phyloP scores from a whole-genome alignment of 495 filamentous ascomycete genomes.

The Trichoderma parareesei region DNA sequence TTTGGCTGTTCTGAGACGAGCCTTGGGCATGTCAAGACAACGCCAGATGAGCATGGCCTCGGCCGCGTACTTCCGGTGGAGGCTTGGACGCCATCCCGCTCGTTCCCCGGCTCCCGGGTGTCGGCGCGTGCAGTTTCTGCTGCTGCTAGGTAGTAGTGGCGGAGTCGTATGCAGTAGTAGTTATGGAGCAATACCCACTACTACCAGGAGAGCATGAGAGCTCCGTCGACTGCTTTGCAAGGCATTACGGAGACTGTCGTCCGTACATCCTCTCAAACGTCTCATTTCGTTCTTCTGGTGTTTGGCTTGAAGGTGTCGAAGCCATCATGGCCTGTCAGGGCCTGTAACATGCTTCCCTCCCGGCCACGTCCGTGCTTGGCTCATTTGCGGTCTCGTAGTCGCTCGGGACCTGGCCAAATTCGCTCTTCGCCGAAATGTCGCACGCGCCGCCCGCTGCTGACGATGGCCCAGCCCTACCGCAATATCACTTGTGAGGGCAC shows the following conservation, averaged over 20 bases:
- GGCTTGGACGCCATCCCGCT: constrained; percentile 1
- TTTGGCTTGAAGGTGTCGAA: no score
- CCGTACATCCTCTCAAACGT: neutral
- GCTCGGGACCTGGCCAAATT: neutral
- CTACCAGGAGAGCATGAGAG: neutral
- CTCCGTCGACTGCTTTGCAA: neutral
- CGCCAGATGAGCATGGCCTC: neutral
- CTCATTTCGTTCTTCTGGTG: no score
- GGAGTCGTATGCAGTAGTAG: neutral
- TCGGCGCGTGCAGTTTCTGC: neutral
- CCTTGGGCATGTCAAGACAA: neutral
- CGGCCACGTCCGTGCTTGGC: neutral
- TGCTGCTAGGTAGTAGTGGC: neutral
- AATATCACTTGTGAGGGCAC: neutral
- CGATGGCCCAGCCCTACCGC: neutral
- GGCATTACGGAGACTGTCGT: neutral
- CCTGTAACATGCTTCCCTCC: neutral
- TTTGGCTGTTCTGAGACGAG: neutral
- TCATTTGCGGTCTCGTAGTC: neutral
- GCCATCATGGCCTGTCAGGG: no score
- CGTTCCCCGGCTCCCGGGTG: constrained; percentile 3
- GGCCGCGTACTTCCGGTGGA: neutral
- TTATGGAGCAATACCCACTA: neutral
- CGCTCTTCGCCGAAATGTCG: neutral
- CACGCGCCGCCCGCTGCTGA: neutral